A percentile compares a stretch with the other conserved stretches of the same genome.
Evolutionary conservation across 2,329 filamentous ascomycete genomes (phyloP).

Genomic region (Clathrospora elynae): DNA sequence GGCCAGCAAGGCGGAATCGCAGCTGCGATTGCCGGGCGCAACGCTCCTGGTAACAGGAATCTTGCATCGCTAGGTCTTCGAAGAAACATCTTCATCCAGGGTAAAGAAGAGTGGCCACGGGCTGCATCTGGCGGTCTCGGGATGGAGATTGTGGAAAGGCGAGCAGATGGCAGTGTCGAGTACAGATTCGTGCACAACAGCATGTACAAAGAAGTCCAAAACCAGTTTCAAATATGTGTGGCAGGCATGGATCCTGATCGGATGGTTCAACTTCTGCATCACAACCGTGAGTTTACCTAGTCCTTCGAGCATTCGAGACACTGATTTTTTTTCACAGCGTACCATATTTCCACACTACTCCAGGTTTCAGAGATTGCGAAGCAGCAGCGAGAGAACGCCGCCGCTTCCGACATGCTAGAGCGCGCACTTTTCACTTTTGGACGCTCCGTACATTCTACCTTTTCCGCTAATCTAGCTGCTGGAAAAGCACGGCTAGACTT

Average conservation of each 20-base stretch:
- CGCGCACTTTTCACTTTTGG: conserved; percentile 92
- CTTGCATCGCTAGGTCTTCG: conserved; percentile 73
- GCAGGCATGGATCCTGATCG: conserved; percentile 81
- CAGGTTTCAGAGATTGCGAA: conserved; percentile 92
- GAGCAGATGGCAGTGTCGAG: conserved; percentile 64
- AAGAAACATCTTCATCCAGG: conserved; percentile 82
- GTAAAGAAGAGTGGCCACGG: conserved; percentile 84
- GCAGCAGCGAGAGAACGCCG: conserved; percentile 84
- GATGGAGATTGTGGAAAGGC: conserved; percentile 71
- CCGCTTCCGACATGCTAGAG: conserved; percentile 86
- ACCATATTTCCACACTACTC: conserved; percentile 91
- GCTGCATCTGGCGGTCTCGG: conserved; percentile 79
- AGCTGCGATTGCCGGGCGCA: conserved; percentile 60
- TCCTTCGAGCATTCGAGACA: neutral
- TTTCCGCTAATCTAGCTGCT: conserved; percentile 73
- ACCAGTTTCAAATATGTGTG: conserved; percentile 78
- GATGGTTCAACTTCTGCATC: conserved; percentile 75
- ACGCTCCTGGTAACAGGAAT: conserved; percentile 62
- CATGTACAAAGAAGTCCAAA: conserved; percentile 75
- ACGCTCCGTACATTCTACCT: conserved; percentile 82
- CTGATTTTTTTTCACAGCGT: conserved; percentile 60
- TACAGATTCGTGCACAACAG: conserved; percentile 79
- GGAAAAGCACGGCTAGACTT: conserved; percentile 85
- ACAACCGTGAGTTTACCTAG: conserved; percentile 58
- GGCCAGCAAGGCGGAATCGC: conserved; percentile 63